Conservation (phyloP, 169 alveolate genomes). For the Plasmodium gonderi region DNA sequence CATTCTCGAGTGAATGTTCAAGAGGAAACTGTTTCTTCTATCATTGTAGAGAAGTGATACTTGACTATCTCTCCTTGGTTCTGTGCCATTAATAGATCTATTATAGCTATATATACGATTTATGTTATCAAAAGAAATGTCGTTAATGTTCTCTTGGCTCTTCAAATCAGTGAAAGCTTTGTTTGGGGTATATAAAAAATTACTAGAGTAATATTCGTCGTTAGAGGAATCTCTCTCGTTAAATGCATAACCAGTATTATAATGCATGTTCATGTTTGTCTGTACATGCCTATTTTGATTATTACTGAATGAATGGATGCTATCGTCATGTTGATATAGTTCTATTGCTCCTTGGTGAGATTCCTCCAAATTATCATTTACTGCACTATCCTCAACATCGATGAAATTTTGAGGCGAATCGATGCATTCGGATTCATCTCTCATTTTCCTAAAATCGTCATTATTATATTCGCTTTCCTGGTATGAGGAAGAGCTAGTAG, state of each 20-base stretch:
- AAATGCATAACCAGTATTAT: background rate
- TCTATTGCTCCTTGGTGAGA: no score
- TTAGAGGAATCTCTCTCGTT: slow-evolving; percentile 45
- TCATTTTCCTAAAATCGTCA: background rate
- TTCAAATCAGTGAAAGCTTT: background rate
- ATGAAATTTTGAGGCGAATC: background rate
- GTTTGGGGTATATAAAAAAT: slow-evolving; percentile 71
- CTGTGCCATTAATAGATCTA: background rate
- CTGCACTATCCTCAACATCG: background rate
- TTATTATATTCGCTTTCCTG: slow-evolving; percentile 23
- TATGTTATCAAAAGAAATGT: slow-evolving; percentile 51
- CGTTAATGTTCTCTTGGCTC: slow-evolving; percentile 16
- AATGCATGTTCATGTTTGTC: background rate
- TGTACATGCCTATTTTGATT: background rate
- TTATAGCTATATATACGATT: slow-evolving; percentile 10
- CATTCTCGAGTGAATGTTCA: slow-evolving; percentile 3
- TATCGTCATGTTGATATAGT: background rate
- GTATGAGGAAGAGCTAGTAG: slow-evolving; percentile 2
- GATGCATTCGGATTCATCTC: background rate
- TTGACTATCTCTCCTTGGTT: slow-evolving; percentile 26
- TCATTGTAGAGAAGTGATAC: slow-evolving; percentile 16
- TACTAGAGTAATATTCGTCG: slow-evolving; percentile 46
- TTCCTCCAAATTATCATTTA: background rate
- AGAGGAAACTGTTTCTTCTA: slow-evolving; percentile 25
- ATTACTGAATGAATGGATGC: background rate